Evolutionary conservation across 2,329 filamentous ascomycete genomes (phyloP), one percentile per base, ranked within the genome.

Genomic region (Paraphoma chrysanthemicola): DNA sequence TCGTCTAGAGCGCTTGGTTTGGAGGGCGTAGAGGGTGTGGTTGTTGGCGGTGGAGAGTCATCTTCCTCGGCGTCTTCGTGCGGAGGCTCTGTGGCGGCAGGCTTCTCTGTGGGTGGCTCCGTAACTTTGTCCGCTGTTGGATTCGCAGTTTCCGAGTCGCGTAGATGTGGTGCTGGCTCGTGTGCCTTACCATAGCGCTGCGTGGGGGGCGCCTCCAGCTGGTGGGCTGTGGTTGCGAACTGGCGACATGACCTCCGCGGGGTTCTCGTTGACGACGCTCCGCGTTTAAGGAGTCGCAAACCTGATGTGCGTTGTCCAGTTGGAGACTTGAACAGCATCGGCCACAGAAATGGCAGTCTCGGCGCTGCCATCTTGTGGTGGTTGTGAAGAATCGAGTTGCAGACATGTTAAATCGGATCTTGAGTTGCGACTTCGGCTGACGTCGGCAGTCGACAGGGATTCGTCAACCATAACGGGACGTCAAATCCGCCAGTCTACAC

Each of bases 141-240:
- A 36, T 48, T 16, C 2, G 43, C 6, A 3, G 47, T 11, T 23
- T 62, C 46, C 41, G 62, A 48, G 7, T 64, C 67, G 17, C 57
- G 51, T 5, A 80, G 66, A 54, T 80, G 74, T 0, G 77, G 73
- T 6, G 77, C 74, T 3, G 80, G 80, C 59, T 82, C 78, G 45
- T 81, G 80, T 1, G 81, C 80, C 12, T 77, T 78, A 28, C 81
- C 81, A 70, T 83, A 83, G 39, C 81, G 77, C 53, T 80, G 74
- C n/a, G 65, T 57, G 64, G 66, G 57, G 53, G 74, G 57, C 66
- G 71, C 66, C 65, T 72, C 59, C 11, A 55, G 42, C 44, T 64
- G 69, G 43, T 65, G 69, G 48, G 71, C 33, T 11, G 73, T 71
- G 31, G 76, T 64, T 45, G 76, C 68, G 31, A 77, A 69, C 18